phyloP scores from a whole-genome alignment of 495 filamentous ascomycete genomes.

The Annulohypoxylon bovei region DNA sequence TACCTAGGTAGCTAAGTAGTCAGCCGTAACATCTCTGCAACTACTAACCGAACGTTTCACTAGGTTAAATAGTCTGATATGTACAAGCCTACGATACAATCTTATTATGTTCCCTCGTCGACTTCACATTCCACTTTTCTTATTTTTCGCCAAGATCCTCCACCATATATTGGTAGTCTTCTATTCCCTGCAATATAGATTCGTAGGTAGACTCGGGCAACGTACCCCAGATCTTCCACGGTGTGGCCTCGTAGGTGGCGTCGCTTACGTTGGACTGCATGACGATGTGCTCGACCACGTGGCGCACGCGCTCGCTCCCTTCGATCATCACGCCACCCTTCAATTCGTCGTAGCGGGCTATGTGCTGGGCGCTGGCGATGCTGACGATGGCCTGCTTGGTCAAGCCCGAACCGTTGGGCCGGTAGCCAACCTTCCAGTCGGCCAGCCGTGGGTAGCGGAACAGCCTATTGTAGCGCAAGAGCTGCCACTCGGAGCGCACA shows the following conservation, averaged over 20 bases:
- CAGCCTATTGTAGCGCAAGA: constrained; percentile 67
- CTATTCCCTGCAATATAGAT: constrained; percentile 47
- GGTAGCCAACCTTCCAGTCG: constrained; percentile 63
- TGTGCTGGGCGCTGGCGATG: constrained; percentile 73
- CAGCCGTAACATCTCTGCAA: background rate
- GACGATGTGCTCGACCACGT: constrained; percentile 81
- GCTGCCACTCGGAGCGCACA: constrained; percentile 68
- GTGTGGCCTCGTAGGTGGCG: constrained; percentile 60
- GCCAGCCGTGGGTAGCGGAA: constrained; percentile 64
- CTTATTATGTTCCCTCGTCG: background rate
- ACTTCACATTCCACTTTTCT: background rate
- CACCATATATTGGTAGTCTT: constrained; percentile 9
- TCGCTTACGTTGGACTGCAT: constrained; percentile 68
- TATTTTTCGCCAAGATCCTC: background rate
- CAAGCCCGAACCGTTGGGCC: constrained; percentile 54
- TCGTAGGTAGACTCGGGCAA: constrained; percentile 67
- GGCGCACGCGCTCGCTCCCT: constrained; percentile 66
- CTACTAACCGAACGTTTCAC: background rate
- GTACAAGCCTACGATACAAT: constrained; percentile 2
- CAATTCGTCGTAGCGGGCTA: constrained; percentile 53
- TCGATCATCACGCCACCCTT: constrained; percentile 46
- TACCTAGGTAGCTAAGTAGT: background rate
- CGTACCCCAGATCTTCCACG: constrained; percentile 84
- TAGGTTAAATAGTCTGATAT: background rate
- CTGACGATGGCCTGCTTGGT: constrained; percentile 78